Percentiles rank a stretch among this genome's conserved stretches.
Evolutionary conservation across 202 grass and related monocot genomes (phyloP).

Genomic region (Cymbopogon flexuosus): DNA sequence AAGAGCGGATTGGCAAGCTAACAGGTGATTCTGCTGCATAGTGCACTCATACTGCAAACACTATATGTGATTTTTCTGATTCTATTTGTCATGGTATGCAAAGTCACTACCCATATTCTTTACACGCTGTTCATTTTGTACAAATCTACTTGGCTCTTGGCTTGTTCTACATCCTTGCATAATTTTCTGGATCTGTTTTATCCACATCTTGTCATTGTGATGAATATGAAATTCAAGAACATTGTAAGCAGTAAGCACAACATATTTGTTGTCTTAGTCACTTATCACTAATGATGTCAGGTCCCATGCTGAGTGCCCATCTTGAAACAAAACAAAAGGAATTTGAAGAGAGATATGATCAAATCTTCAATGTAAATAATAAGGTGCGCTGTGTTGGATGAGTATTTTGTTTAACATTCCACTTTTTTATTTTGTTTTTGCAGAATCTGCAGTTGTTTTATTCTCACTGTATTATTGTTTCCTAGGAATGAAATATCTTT

Average conservation of each 20-base stretch:
- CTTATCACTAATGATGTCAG: slow-evolving; percentile 46
- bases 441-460: not conserved
- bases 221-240: slow-evolving; percentile 27
- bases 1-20: slow-evolving; percentile 58
- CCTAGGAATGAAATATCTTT: not conserved
- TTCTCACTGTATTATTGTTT: not conserved
- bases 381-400: slow-evolving; percentile 46
- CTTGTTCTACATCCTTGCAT: slow-evolving; percentile 20
- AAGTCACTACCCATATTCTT: slow-evolving; percentile 2
- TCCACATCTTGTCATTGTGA: slow-evolving; percentile 19
- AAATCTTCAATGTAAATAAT: slow-evolving; percentile 59
- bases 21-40: slow-evolving; percentile 60
- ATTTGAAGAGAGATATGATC: slow-evolving; percentile 69
- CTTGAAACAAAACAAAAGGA: slow-evolving; percentile 59
- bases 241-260: not conserved
- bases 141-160: not conserved
- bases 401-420: not conserved
- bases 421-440: slow-evolving; percentile 1
- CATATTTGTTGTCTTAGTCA: not conserved
- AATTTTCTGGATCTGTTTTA: not conserved
- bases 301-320: slow-evolving; percentile 46
- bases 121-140: slow-evolving; percentile 5
- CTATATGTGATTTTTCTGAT: slow-evolving; percentile 3
- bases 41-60: not conserved
- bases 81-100: slow-evolving; percentile 16